Conservation (phyloP, 805 yeast species). For the Hanseniaspora thailandica region DNA sequence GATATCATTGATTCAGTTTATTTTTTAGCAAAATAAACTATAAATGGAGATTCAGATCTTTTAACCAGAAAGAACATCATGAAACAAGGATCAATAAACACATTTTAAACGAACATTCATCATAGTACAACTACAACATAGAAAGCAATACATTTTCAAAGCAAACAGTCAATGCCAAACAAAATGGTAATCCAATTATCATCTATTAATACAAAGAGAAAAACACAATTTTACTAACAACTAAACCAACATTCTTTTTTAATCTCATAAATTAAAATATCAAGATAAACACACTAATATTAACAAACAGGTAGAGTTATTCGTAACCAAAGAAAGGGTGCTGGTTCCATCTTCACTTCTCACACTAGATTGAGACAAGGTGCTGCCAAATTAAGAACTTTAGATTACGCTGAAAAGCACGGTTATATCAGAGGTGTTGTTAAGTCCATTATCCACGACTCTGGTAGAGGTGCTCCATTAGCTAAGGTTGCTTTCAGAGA, state of each 20-base stretch:
- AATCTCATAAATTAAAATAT: not conserved
- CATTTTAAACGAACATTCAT: too few relatives aligned
- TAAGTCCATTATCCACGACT: conserved; percentile 96
- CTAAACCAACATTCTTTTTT: not conserved
- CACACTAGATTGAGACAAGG: conserved; percentile 99
- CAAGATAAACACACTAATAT: not conserved
- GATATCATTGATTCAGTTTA: too few relatives aligned
- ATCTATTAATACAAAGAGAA: not conserved
- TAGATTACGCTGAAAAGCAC: conserved; percentile 98
- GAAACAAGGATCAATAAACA: too few relatives aligned
- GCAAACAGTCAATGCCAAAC: not conserved
- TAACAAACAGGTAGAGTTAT: conserved; percentile 81
- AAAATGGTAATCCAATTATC: not conserved
- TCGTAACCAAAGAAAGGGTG: conserved; percentile 99
- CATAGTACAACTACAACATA: too few relatives aligned
- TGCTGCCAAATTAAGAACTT: conserved; percentile 99
- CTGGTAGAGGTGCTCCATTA: conserved; percentile 99
- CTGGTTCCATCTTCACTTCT: conserved; percentile 98
- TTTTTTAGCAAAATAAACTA: too few relatives aligned
- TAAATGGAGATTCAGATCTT: too few relatives aligned
- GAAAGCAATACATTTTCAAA: too few relatives aligned
- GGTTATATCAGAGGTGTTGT: conserved; percentile 99
- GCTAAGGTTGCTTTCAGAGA: conserved; percentile 98
- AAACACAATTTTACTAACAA: not conserved
- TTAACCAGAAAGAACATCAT: too few relatives aligned